Evolutionary conservation across 257 asterid genomes (phyloP).

Genomic region (Plectranthus barbatus): DNA sequence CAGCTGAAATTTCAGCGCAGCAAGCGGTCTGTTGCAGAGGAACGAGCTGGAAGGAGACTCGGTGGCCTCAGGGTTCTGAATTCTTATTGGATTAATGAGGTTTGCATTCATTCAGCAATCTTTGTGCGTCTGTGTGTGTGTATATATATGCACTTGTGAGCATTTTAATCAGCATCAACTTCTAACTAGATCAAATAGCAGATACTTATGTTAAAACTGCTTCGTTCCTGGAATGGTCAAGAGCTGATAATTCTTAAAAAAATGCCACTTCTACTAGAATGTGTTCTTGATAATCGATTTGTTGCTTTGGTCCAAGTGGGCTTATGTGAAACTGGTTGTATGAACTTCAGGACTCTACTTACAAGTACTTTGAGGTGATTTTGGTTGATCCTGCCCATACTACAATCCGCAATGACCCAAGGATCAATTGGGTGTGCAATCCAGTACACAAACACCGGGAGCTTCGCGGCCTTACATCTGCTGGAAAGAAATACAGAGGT

Average conservation of each 20-base stretch:
- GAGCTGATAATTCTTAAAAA: not conserved
- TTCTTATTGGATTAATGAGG: constrained; percentile 21
- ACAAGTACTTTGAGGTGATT: constrained; percentile 20
- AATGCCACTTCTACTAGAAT: not conserved
- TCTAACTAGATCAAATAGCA: no score
- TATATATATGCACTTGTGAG: not conserved
- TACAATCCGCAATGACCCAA: no score
- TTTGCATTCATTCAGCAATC: not conserved
- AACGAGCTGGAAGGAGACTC: constrained; percentile 19
- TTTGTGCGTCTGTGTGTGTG: no score
- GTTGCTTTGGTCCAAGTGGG: no score
- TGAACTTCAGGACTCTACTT: constrained; percentile 14
- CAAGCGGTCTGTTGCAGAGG: constrained; percentile 18
- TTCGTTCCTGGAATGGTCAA: not conserved
- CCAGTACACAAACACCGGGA: constrained; percentile 19
- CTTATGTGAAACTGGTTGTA: not conserved
- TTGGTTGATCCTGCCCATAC: constrained; percentile 14
- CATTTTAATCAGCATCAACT: not conserved
- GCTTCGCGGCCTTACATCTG: constrained; percentile 17
- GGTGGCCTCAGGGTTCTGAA: constrained; percentile 17
- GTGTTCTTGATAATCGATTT: not conserved
- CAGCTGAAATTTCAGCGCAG: constrained; percentile 20
- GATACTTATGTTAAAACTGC: no score
- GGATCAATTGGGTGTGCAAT: constrained; percentile 14
- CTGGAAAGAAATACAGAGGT: constrained; percentile 23